These are phyloP conservation scores for Pterocarpus santalinus DNA, from an alignment of 306 rosid genomes.

Conservation along the genomic window DNA sequence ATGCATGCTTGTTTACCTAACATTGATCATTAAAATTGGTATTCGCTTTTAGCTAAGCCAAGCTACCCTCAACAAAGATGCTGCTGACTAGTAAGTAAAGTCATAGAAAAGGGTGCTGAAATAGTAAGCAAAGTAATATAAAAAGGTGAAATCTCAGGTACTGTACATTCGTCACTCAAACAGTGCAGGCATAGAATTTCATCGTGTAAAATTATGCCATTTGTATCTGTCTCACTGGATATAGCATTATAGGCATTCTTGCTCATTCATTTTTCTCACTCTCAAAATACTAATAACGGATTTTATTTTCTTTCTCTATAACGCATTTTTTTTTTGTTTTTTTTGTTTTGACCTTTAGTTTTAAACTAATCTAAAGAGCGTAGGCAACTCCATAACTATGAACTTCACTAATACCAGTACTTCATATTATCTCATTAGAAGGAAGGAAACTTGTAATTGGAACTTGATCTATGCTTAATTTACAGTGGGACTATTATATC, in stretches of 20 bases:
- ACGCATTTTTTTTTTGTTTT: too few relatives aligned
- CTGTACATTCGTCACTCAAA: slow-evolving; percentile 52
- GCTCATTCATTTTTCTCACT: background rate
- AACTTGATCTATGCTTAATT: too few relatives aligned
- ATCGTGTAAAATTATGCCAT: slow-evolving; percentile 45
- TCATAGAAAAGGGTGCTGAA: slow-evolving; percentile 34
- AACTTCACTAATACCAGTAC: too few relatives aligned
- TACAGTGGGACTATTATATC: too few relatives aligned
- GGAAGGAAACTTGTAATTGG: too few relatives aligned
- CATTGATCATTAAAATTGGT: slow-evolving; percentile 6
- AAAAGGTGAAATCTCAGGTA: slow-evolving; percentile 41
- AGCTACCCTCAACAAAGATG: slow-evolving; percentile 42
- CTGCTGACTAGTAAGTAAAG: slow-evolving; percentile 14
- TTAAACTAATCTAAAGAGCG: too few relatives aligned
- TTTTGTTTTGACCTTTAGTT: too few relatives aligned
- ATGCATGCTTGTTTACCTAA: background rate
- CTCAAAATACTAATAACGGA: background rate
- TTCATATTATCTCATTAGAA: too few relatives aligned
- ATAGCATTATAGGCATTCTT: background rate
- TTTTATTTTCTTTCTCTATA: too few relatives aligned
- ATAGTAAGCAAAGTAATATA: slow-evolving; percentile 30
- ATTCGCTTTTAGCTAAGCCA: slow-evolving; percentile 1
- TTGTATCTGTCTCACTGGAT: slow-evolving; percentile 41
- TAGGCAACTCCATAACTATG: too few relatives aligned
- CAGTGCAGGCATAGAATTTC: slow-evolving; percentile 38